These are phyloP conservation scores for Acanthamoeba lenticulata DNA, from an alignment of 208 protist species.

Conservation along the genomic window DNA sequence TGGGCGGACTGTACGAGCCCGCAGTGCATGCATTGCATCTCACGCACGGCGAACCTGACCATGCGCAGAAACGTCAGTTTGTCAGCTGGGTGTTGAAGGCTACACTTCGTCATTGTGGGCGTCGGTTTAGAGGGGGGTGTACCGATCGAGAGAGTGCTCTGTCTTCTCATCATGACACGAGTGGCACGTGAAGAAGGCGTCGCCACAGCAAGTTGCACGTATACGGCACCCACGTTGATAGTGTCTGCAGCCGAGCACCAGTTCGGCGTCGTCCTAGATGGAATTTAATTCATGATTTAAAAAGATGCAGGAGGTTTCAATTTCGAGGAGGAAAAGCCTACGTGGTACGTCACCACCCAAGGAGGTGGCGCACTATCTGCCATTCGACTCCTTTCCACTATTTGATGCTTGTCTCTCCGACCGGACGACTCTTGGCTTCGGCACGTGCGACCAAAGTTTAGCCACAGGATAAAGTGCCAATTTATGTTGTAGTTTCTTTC, in stretches of 20 bases:
- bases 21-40: conserved; percentile 65
- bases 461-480: too few relatives aligned
- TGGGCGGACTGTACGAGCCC: background rate
- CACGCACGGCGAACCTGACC: background rate
- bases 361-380: too few relatives aligned
- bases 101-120: background rate
- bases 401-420: too few relatives aligned
- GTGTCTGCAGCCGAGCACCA: background rate
- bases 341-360: too few relatives aligned
- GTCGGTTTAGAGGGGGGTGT: background rate
- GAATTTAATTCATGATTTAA: too few relatives aligned
- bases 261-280: background rate
- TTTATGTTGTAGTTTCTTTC: too few relatives aligned
- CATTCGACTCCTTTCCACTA: too few relatives aligned
- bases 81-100: background rate
- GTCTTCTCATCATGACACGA: conserved; percentile 43
- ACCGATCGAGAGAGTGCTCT: conserved; percentile 31
- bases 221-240: conserved; percentile 5
- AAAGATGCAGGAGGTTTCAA: too few relatives aligned
- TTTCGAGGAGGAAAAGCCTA: background rate
- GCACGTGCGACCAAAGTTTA: too few relatives aligned
- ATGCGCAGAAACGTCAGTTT: background rate
- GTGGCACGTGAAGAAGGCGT: conserved; percentile 6
- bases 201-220: background rate
- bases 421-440: too few relatives aligned